Base-by-base conservation (phyloP, 2,329 filamentous ascomycete species). In the Neofusicoccum umdonicola region DNA sequence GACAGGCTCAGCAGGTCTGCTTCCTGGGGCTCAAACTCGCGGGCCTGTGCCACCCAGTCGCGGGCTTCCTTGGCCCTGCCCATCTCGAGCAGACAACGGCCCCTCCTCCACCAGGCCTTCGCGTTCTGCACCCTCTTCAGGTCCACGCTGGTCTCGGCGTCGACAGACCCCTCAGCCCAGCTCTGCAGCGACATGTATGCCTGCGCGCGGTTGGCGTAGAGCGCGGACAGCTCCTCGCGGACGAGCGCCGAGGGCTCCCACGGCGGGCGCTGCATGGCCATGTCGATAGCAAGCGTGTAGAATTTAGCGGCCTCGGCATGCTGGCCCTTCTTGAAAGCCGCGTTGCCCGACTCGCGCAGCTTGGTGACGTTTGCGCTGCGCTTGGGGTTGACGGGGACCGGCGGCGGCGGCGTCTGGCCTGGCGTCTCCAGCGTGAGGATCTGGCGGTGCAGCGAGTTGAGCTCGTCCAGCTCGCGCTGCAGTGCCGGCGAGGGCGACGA, bases 51-150 rank as follows among this genome's bases (percentile, higher is more conserved):
- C 45, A 97, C 84, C 87, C 93, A 96, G 68, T 89, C 87, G 71
- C 83, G 83, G 0, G 93, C 93, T 85, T 98, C 94, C 63, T 91
- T 88, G 72, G 91, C 80, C 66, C 94, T 79, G 1, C 90, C 90
- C 95, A 98, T 98, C 86, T 99, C 95, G 69, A 90, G 79, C 74
- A 98, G 78, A 74, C 92, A 96, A 80, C 88, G 88, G 9, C 91
- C 95, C 67, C 91, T 84, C 67, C 95, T 84, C 89, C 92, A 97
- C 92, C 94, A 98, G 0, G 89, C 93, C 86, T 98, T 98, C 1
- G 91, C 88, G 77, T 99, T 98, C 44, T 90, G 93, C 47, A 89
- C 85, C 69, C 88, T 86, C 83, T 94, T 93, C 67, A 92, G 88
- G 82, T 97, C 93, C 48, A 97, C 90, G 75, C 91, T 95, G 35